Conservation (phyloP, 2,329 filamentous ascomycete species). For the Davidsoniella virescens region DNA sequence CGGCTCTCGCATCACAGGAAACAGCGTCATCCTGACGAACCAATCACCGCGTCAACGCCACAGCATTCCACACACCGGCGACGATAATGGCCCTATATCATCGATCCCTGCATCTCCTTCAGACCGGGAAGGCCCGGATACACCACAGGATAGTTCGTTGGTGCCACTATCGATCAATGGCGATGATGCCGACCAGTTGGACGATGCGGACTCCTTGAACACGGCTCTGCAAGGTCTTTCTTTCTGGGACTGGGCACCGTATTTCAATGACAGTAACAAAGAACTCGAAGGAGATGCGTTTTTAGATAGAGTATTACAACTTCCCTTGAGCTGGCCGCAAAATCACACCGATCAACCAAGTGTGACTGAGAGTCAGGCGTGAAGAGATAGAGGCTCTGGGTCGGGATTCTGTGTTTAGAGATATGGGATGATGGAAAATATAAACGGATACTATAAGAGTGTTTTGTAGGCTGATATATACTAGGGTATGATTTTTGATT, state of each 20-base stretch:
- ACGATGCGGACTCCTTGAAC: neutral
- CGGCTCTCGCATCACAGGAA: constrained; percentile 25
- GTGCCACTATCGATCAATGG: neutral
- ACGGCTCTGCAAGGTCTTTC: neutral
- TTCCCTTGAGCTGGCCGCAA: too few relatives aligned
- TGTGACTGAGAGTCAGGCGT: too few relatives aligned
- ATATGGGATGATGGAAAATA: too few relatives aligned
- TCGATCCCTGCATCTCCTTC: constrained; percentile 4
- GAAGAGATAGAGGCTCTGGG: too few relatives aligned
- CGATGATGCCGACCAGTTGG: neutral
- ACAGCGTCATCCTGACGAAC: constrained; percentile 23
- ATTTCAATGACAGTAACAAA: constrained; percentile 2
- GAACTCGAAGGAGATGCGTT: constrained; percentile 3
- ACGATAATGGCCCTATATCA: neutral
- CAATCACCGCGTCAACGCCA: constrained; percentile 7
- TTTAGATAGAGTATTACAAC: neutral
- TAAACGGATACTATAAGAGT: too few relatives aligned
- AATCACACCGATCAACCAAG: too few relatives aligned
- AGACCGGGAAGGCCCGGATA: constrained; percentile 7
- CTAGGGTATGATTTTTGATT: too few relatives aligned
- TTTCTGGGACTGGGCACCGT: constrained; percentile 7
- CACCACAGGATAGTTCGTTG: neutral
- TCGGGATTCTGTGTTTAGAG: too few relatives aligned
- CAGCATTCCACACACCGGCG: neutral
- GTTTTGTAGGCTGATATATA: too few relatives aligned